phyloP scores from a whole-genome alignment of 2,329 filamentous ascomycete genomes.

The Cadophora gregata region DNA sequence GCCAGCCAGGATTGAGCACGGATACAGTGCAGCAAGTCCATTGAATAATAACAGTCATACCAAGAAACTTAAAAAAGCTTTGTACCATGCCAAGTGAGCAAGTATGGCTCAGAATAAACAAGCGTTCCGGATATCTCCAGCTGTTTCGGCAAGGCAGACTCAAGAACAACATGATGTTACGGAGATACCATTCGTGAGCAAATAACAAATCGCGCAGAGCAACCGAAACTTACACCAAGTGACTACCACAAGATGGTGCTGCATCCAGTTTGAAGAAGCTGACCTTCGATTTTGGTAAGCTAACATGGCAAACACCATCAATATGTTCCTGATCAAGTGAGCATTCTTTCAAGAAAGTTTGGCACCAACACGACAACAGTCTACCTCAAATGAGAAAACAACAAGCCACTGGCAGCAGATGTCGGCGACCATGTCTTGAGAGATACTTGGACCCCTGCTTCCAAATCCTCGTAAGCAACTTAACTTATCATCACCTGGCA shows the following conservation, averaged over 20 bases:
- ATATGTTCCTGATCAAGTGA: neutral
- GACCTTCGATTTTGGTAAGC: too few species aligned
- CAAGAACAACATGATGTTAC: neutral
- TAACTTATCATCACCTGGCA: neutral
- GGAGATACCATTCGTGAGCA: neutral
- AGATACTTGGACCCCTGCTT: neutral
- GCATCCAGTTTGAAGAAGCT: too few species aligned
- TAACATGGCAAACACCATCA: neutral
- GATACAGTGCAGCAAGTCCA: neutral
- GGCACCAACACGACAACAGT: neutral
- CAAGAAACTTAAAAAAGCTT: neutral
- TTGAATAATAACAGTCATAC: neutral
- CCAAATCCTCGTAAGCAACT: neutral
- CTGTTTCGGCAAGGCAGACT: neutral
- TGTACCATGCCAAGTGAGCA: conserved; percentile 2
- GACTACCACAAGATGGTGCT: too few species aligned
- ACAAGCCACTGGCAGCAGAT: neutral
- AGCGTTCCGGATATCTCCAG: neutral
- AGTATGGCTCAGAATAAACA: neutral
- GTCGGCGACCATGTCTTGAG: neutral
- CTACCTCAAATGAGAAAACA: neutral
- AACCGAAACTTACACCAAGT: neutral
- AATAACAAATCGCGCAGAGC: neutral
- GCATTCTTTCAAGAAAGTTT: neutral
- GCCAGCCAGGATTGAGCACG: neutral